These are phyloP conservation scores for Pleoardoris graminearum DNA, from an alignment of 2,329 filamentous ascomycete species.

Conservation along the genomic window DNA sequence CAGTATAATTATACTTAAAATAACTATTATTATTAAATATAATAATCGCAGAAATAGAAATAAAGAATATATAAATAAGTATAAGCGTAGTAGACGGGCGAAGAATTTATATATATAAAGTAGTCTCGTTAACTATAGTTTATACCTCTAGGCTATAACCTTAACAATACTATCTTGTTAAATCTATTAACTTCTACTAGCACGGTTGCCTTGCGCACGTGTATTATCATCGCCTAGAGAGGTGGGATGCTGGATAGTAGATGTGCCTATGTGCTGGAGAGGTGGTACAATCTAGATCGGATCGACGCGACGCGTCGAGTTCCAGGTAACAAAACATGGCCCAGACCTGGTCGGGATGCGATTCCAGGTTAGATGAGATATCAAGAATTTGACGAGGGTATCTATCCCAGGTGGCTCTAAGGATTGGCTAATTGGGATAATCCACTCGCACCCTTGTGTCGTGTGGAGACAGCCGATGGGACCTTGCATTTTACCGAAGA, in stretches of 20 bases:
- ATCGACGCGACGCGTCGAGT: conserved; percentile 1
- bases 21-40: too few species aligned
- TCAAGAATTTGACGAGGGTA: conserved; percentile 4
- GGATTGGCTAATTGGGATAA: conserved; percentile 6
- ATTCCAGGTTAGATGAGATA: not conserved
- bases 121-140: too few species aligned
- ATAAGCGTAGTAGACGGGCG: too few species aligned
- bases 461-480: conserved; percentile 1
- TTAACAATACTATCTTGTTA: too few species aligned
- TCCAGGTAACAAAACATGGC: not conserved
- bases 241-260: not conserved
- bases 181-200: too few species aligned
- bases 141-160: too few species aligned
- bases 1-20: too few species aligned
- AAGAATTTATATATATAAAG: too few species aligned
- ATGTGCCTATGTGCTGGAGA: not conserved
- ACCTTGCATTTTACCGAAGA: conserved; percentile 8
- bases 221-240: too few species aligned
- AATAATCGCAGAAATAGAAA: too few species aligned
- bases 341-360: conserved; percentile 1
- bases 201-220: too few species aligned
- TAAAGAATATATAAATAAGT: too few species aligned
- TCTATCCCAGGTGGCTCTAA: conserved; percentile 1
- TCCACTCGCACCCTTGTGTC: conserved; percentile 1
- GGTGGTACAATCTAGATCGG: not conserved